Conservation (phyloP, 768 basidiomycete genomes). For the Nidula microcarpa region DNA sequence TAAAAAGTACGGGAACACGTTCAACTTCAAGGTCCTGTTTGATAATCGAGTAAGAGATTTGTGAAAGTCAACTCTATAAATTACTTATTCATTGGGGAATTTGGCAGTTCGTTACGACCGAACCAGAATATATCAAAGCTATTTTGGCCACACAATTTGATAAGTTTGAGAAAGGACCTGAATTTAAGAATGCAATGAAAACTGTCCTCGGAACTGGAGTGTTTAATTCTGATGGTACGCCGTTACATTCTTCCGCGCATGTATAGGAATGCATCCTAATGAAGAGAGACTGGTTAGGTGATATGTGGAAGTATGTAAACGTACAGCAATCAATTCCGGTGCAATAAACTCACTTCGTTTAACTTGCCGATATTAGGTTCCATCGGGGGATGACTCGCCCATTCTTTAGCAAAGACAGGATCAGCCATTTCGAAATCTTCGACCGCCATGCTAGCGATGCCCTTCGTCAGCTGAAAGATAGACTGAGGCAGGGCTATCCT, state of each 20-base stretch:
- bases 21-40: too few species aligned
- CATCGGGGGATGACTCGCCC: conserved; percentile 60
- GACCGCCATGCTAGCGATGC: conserved; percentile 46
- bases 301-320: conserved; percentile 50
- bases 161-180: background rate
- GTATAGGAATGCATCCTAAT: background rate
- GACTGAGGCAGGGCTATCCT: conserved; percentile 42
- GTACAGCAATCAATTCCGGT: conserved; percentile 2
- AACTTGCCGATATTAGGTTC: conserved; percentile 31
- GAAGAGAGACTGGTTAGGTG: conserved; percentile 24
- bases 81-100: too few species aligned
- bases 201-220: conserved; percentile 52
- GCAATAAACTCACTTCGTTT: background rate
- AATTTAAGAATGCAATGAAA: background rate
- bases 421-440: conserved; percentile 55
- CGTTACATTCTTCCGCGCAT: background rate
- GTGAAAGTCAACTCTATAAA: too few species aligned
- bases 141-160: background rate
- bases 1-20: too few species aligned
- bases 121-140: background rate
- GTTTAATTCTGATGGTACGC: conserved; percentile 52
- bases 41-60: too few species aligned
- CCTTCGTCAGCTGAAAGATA: conserved; percentile 34
- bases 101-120: background rate
- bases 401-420: conserved; percentile 53